Evolutionary conservation across 2,329 filamentous ascomycete species (phyloP).

Genomic region (Talaromyces funiculosus): DNA sequence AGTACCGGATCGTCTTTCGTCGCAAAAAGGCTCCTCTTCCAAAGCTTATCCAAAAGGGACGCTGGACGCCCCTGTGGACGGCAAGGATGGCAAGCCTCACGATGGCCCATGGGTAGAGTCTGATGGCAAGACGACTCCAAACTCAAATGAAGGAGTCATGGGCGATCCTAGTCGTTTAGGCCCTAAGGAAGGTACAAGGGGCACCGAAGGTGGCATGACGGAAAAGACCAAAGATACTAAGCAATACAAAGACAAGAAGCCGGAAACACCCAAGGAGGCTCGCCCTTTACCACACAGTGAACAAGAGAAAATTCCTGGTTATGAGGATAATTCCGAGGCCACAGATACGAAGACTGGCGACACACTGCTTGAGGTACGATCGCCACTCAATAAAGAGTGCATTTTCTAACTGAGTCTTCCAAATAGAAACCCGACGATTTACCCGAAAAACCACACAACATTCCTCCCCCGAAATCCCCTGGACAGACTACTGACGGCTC

Average conservation of each 20-base stretch:
- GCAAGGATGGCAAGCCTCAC: slow-evolving; percentile 89
- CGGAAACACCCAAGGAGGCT: slow-evolving; percentile 77
- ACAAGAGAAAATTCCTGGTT: slow-evolving; percentile 57
- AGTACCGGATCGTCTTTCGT: background rate
- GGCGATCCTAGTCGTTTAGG: slow-evolving; percentile 71
- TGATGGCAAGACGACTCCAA: slow-evolving; percentile 41
- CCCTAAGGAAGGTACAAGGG: slow-evolving; percentile 79
- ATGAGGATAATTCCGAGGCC: slow-evolving; percentile 33
- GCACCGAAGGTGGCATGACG: slow-evolving; percentile 82
- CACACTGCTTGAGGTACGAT: slow-evolving; percentile 51
- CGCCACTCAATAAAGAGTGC: background rate
- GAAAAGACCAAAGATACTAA: slow-evolving; percentile 76
- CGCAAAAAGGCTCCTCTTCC: background rate
- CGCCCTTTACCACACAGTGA: slow-evolving; percentile 78
- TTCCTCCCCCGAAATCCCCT: slow-evolving; percentile 59
- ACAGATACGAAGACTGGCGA: slow-evolving; percentile 40
- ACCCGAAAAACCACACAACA: slow-evolving; percentile 70
- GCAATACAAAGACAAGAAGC: slow-evolving; percentile 66
- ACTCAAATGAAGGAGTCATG: slow-evolving; percentile 76
- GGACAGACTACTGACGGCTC: slow-evolving; percentile 37
- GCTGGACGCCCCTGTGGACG: slow-evolving; percentile 84
- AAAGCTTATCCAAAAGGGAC: slow-evolving; percentile 44
- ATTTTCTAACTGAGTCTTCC: background rate
- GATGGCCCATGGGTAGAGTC: slow-evolving; percentile 65
- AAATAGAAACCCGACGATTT: slow-evolving; percentile 74